These are phyloP conservation scores for Garcia nutans DNA, from an alignment of 345 rosid genomes.

Conservation along the genomic window DNA sequence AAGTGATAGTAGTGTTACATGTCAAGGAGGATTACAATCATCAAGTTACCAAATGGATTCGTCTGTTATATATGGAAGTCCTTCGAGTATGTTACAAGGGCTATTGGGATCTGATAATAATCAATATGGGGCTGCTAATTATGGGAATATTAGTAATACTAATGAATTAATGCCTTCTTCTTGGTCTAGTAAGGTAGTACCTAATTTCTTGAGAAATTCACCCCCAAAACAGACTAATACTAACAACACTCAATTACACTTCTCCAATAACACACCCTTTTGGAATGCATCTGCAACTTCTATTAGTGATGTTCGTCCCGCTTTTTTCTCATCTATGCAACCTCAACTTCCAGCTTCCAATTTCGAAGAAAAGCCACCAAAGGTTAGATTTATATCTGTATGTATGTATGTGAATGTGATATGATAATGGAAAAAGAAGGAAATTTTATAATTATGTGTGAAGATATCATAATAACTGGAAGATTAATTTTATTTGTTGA, in stretches of 20 bases:
- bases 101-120: slow-evolving; percentile 46
- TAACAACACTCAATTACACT: slow-evolving; percentile 51
- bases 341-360: slow-evolving; percentile 36
- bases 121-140: slow-evolving; percentile 30
- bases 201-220: slow-evolving; percentile 60
- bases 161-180: slow-evolving; percentile 42
- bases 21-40: slow-evolving; percentile 45
- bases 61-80: slow-evolving; percentile 47
- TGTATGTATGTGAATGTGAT: slow-evolving; percentile 9
- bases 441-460: neutral
- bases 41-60: slow-evolving; percentile 48
- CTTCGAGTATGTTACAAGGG: slow-evolving; percentile 54
- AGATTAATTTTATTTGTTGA: neutral
- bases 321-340: slow-evolving; percentile 58
- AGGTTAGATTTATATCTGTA: slow-evolving; percentile 8
- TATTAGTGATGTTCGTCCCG: slow-evolving; percentile 53
- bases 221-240: slow-evolving; percentile 50
- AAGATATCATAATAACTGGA: too few relatives aligned
- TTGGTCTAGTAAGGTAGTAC: slow-evolving; percentile 54
- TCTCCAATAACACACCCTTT: slow-evolving; percentile 88
- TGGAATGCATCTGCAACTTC: slow-evolving; percentile 70
- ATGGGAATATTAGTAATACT: slow-evolving; percentile 35
- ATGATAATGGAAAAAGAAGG: neutral
- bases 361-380: slow-evolving; percentile 14
- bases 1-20: slow-evolving; percentile 56